These are phyloP conservation scores for Malus hybrid DNA, from an alignment of 331 rosid genomes.

Conservation along the genomic window DNA sequence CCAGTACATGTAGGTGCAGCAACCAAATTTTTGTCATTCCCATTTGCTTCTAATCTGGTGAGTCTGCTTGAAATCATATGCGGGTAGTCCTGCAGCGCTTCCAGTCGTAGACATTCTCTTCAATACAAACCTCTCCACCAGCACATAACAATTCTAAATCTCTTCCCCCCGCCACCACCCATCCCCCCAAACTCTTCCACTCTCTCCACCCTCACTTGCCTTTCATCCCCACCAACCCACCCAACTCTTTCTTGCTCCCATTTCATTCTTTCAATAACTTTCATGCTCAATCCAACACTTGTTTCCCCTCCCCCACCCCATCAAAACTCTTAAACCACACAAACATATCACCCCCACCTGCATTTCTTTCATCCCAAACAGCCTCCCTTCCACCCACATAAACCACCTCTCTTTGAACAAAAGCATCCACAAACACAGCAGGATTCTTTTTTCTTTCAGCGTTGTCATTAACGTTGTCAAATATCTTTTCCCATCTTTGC, in stretches of 20 bases:
- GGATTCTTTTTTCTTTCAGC: neutral
- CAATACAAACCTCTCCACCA: slow-evolving; percentile 47
- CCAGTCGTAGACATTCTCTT: slow-evolving; percentile 28
- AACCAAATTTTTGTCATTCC: slow-evolving; percentile 16
- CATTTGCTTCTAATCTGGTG: slow-evolving; percentile 37
- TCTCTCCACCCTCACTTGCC: slow-evolving; percentile 15
- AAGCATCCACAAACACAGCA: slow-evolving; percentile 27
- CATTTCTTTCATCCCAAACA: neutral
- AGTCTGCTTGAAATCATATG: slow-evolving; percentile 34
- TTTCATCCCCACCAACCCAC: neutral
- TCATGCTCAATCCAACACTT: slow-evolving; percentile 13
- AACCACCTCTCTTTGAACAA: slow-evolving; percentile 7
- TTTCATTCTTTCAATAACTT: slow-evolving; percentile 20
- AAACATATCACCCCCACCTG: neutral
- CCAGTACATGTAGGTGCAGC: neutral
- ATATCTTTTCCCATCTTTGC: slow-evolving; percentile 29
- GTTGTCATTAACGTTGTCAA: neutral
- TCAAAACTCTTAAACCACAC: neutral
- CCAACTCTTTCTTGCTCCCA: slow-evolving; percentile 26
- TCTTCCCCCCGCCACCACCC: slow-evolving; percentile 16
- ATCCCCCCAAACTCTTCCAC: slow-evolving; percentile 25
- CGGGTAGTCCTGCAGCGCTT: slow-evolving; percentile 4
- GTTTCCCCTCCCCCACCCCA: neutral
- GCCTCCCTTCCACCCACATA: slow-evolving; percentile 15
- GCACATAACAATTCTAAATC: slow-evolving; percentile 33